These are phyloP conservation scores for Pseudofabraea citricarpa DNA, from an alignment of 2,329 filamentous ascomycete species.

Conservation along the genomic window DNA sequence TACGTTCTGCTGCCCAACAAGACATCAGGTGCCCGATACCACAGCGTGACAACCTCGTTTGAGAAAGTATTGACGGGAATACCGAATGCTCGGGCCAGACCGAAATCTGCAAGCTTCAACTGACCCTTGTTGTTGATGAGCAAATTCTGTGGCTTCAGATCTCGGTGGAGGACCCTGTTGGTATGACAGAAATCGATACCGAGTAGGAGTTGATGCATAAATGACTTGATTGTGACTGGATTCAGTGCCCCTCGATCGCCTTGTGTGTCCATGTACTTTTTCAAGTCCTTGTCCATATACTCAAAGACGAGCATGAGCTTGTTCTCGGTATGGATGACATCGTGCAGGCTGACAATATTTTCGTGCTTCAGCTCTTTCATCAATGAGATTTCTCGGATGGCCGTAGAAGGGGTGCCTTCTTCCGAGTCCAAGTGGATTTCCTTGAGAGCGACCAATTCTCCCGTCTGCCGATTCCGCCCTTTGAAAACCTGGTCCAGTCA, in stretches of 20 bases:
- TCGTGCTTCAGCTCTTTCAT: conserved; percentile 99
- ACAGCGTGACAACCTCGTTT: conserved; percentile 95
- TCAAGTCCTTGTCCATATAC: conserved; percentile 97
- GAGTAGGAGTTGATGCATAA: conserved; percentile 96
- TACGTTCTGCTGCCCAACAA: conserved; percentile 91
- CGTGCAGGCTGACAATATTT: conserved; percentile 94
- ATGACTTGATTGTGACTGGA: conserved; percentile 89
- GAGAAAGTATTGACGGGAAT: conserved; percentile 98
- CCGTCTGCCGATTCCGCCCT: conserved; percentile 93
- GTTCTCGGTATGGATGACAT: conserved; percentile 99
- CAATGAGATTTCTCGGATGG: conserved; percentile 95
- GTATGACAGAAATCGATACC: conserved; percentile 98
- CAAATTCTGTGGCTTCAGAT: conserved; percentile 93
- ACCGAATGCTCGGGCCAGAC: conserved; percentile 87
- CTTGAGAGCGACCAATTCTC: conserved; percentile 93
- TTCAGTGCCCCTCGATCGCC: conserved; percentile 88
- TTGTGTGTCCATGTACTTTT: conserved; percentile 96
- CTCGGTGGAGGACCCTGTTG: conserved; percentile 91
- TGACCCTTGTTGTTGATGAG: conserved; percentile 90
- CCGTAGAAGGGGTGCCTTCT: conserved; percentile 94
- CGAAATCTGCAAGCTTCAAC: conserved; percentile 91
- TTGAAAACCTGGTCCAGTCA: conserved; percentile 76
- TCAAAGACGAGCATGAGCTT: conserved; percentile 99
- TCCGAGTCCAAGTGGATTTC: conserved; percentile 98
- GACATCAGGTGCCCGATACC: conserved; percentile 96